These are phyloP conservation scores for Erucastrum elatum DNA, from an alignment of 345 rosid genomes.

Conservation along the genomic window DNA sequence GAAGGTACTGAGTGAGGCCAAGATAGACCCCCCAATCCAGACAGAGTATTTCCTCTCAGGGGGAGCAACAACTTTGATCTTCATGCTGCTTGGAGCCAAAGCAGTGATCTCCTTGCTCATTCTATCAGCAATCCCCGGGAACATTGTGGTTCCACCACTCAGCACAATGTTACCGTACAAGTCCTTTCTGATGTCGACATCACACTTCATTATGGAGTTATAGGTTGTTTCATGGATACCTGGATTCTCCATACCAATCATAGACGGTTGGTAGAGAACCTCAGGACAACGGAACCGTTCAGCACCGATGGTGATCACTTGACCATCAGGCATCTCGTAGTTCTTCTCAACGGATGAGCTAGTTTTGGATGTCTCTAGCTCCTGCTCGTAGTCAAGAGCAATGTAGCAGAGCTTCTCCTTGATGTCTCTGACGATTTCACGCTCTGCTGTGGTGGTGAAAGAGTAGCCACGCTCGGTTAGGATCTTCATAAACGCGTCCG, in stretches of 20 bases:
- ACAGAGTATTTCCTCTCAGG: slow-evolving; percentile 94
- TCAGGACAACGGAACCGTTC: background rate
- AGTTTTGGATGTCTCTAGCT: background rate
- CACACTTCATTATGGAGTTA: background rate
- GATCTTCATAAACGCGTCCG: background rate
- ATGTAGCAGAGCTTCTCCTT: background rate
- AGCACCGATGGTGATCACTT: background rate
- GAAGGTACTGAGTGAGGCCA: slow-evolving; percentile 96
- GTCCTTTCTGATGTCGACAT: background rate
- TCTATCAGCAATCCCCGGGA: background rate
- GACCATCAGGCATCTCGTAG: background rate
- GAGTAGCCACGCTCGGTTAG: background rate
- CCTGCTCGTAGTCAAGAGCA: background rate
- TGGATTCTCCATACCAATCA: background rate
- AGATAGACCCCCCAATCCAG: slow-evolving; percentile 91
- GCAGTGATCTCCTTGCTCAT: slow-evolving; percentile 52
- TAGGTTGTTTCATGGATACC: background rate
- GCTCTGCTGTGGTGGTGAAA: background rate
- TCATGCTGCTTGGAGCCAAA: slow-evolving; percentile 94
- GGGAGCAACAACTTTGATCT: slow-evolving; percentile 92
- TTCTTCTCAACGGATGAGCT: background rate
- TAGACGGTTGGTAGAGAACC: background rate
- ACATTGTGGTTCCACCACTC: background rate
- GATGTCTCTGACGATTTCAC: background rate
- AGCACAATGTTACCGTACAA: background rate